These are phyloP conservation scores for Furcasterigmium furcatum DNA, from an alignment of 2,329 filamentous ascomycete genomes.

Conservation along the genomic window DNA sequence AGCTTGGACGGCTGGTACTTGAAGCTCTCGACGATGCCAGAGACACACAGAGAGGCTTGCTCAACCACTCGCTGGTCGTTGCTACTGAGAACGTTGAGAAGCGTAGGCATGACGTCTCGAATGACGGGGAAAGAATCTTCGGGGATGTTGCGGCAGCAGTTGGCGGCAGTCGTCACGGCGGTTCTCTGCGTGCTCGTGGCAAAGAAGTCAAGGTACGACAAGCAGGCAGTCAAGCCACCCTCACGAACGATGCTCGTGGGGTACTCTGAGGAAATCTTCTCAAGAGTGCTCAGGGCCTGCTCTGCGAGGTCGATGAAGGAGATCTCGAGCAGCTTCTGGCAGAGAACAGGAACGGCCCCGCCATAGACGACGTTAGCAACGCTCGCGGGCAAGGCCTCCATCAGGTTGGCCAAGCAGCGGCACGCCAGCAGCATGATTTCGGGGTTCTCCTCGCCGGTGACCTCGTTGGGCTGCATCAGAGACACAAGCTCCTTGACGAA, in stretches of 20 bases:
- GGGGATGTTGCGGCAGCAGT: slow-evolving; percentile 95
- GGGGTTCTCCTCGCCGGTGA: slow-evolving; percentile 80
- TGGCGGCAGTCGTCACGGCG: slow-evolving; percentile 94
- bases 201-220: slow-evolving; percentile 96
- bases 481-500: slow-evolving; percentile 93
- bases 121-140: slow-evolving; percentile 91
- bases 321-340: slow-evolving; percentile 92
- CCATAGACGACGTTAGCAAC: slow-evolving; percentile 96
- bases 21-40: slow-evolving; percentile 95
- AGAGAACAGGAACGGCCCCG: slow-evolving; percentile 91
- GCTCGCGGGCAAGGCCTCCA: slow-evolving; percentile 92
- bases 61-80: slow-evolving; percentile 96
- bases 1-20: slow-evolving; percentile 82
- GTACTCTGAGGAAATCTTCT: slow-evolving; percentile 97
- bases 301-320: slow-evolving; percentile 97
- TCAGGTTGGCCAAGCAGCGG: slow-evolving; percentile 91
- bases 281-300: slow-evolving; percentile 91
- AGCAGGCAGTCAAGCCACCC: slow-evolving; percentile 90
- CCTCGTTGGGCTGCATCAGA: slow-evolving; percentile 88
- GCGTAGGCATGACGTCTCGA: slow-evolving; percentile 91
- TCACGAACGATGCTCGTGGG: slow-evolving; percentile 93
- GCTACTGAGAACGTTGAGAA: slow-evolving; percentile 85
- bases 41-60: slow-evolving; percentile 92
- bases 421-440: slow-evolving; percentile 98
- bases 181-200: slow-evolving; percentile 95